Conservation (phyloP, 202 grass and related monocot genomes). For the Schoenoplectus tabernaemontani region DNA sequence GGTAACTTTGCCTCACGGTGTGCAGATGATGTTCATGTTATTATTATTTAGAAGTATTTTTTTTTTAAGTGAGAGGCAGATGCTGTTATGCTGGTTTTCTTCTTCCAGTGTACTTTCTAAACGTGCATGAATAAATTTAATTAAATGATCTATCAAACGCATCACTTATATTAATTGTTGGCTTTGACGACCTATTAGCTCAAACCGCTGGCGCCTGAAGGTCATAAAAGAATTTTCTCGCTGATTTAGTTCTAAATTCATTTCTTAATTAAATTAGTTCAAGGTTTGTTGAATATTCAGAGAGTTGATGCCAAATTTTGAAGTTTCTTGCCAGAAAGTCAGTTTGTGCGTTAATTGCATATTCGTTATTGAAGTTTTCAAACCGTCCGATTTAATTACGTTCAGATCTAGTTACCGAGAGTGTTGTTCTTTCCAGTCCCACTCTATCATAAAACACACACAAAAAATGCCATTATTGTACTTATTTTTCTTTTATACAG, state of each 20-base stretch:
- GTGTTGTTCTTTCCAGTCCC: too few relatives aligned
- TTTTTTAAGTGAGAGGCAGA: background rate
- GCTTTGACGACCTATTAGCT: background rate
- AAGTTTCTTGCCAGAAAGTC: background rate
- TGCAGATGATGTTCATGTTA: background rate
- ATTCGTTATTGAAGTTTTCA: too few relatives aligned
- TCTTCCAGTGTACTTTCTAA: background rate
- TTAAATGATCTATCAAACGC: background rate
- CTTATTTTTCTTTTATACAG: too few relatives aligned
- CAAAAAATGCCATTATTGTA: too few relatives aligned
- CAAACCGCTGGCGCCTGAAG: background rate
- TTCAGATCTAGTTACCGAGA: too few relatives aligned
- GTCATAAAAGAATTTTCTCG: background rate
- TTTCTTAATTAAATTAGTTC: background rate
- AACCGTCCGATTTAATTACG: too few relatives aligned
- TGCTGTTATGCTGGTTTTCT: background rate
- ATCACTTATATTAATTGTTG: background rate
- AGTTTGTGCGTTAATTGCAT: background rate
- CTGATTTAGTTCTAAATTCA: background rate
- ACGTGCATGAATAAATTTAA: background rate
- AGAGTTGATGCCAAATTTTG: background rate
- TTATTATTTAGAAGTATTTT: background rate
- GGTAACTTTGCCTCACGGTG: background rate
- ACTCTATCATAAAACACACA: too few relatives aligned
- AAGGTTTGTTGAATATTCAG: background rate